phyloP scores from a whole-genome alignment of 2,329 filamentous ascomycete species.

The Pseudogymnoascus sp. region DNA sequence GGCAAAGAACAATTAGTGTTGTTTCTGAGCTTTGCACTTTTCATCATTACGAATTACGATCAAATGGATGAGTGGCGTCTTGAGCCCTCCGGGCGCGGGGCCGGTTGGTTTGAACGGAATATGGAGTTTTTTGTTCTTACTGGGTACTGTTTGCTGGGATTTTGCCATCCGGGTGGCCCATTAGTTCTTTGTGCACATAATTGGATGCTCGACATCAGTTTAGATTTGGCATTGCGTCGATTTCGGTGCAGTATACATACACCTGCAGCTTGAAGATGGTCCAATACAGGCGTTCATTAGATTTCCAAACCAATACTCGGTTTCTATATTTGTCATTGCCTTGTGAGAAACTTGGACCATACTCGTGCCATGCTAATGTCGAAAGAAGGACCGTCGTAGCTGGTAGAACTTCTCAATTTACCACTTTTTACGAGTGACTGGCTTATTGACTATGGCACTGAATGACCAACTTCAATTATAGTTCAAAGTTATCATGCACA shows the following conservation, averaged over 20 bases:
- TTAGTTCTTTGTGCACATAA: not conserved
- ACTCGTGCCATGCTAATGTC: too few species aligned
- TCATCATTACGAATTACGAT: slow-evolving; percentile 10
- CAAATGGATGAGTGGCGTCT: slow-evolving; percentile 5
- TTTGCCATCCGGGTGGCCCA: not conserved
- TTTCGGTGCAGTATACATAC: slow-evolving; percentile 5
- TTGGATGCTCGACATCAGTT: not conserved
- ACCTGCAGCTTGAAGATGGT: not conserved
- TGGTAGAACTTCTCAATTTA: too few species aligned
- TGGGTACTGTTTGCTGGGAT: not conserved
- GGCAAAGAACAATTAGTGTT: slow-evolving; percentile 8
- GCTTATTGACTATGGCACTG: too few species aligned
- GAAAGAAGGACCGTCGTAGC: too few species aligned
- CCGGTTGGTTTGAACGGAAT: not conserved
- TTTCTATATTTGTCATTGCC: not conserved
- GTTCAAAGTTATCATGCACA: too few species aligned
- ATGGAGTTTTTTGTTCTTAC: not conserved
- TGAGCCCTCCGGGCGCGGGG: not conserved
- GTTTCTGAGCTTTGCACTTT: not conserved
- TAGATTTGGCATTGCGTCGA: slow-evolving; percentile 7
- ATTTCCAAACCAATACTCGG: not conserved
- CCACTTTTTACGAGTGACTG: too few species aligned
- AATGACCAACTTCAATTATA: too few species aligned
- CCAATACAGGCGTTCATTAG: not conserved
- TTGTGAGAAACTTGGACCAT: not conserved